phyloP scores from a whole-genome alignment of 2,329 filamentous ascomycete species.

The Seiridium unicorne region DNA sequence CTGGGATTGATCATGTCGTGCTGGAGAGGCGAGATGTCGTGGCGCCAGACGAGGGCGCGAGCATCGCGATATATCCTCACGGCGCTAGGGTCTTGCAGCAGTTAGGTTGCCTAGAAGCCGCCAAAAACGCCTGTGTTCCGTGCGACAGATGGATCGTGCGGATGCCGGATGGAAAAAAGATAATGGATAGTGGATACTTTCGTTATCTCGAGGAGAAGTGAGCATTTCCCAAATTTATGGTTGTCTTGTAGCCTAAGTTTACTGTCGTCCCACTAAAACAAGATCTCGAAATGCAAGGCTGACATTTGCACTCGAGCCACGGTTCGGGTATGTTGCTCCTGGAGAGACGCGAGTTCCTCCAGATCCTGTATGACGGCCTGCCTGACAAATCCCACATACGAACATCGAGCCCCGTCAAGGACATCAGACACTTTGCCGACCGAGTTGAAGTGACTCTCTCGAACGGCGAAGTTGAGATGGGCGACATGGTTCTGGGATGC shows the following conservation, averaged over 20 bases:
- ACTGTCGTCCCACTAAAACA: not conserved
- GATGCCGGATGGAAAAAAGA: not conserved
- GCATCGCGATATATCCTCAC: constrained; percentile 12
- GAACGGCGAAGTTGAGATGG: constrained; percentile 11
- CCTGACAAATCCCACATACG: constrained; percentile 7
- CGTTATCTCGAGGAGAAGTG: constrained; percentile 1
- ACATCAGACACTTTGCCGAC: not conserved
- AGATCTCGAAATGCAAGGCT: too few relatives aligned
- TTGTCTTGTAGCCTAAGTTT: not conserved
- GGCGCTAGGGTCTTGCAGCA: constrained; percentile 10
- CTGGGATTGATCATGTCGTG: constrained; percentile 13
- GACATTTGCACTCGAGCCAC: not conserved
- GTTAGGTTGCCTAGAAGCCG: not conserved
- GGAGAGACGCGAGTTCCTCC: constrained; percentile 3
- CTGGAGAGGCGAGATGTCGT: constrained; percentile 9
- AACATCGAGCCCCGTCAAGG: not conserved
- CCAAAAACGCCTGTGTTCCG: not conserved
- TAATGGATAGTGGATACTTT: not conserved
- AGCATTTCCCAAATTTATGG: not conserved
- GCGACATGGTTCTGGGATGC: constrained; percentile 14
- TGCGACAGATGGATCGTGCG: not conserved
- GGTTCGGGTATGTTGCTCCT: not conserved
- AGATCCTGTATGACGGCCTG: constrained; percentile 2
- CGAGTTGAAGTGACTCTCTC: constrained; percentile 11
- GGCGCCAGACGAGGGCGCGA: constrained; percentile 9